Evolutionary conservation across 352 stramenopile species (phyloP).

Genomic region (Phytophthora tubulina): DNA sequence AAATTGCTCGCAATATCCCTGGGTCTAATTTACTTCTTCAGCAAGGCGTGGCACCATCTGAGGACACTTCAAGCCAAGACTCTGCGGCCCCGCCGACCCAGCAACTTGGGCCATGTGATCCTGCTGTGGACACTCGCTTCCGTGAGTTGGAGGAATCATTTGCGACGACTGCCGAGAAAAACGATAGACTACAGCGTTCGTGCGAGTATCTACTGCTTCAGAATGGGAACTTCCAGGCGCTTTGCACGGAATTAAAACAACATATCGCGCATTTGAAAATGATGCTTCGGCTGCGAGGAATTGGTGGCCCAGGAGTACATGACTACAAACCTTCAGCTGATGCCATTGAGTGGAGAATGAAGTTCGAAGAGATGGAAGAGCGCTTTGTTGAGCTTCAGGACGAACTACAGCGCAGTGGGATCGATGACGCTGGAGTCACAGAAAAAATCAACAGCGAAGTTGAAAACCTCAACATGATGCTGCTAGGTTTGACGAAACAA

Average conservation of each 20-base stretch:
- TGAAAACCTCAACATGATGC: constrained; percentile 76
- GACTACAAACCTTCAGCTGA: constrained; percentile 76
- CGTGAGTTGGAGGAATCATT: constrained; percentile 76
- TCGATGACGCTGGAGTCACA: constrained; percentile 11
- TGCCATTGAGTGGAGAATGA: constrained; percentile 86
- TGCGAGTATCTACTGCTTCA: constrained; percentile 66
- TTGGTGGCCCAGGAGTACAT: constrained; percentile 31
- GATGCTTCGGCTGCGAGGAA: constrained; percentile 54
- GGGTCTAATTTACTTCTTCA: constrained; percentile 27
- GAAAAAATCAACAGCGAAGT: constrained; percentile 45
- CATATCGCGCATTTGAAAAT: constrained; percentile 68
- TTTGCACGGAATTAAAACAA: constrained; percentile 69
- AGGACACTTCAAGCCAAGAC: constrained; percentile 28
- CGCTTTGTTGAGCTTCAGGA: constrained; percentile 64
- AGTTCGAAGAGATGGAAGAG: constrained; percentile 85
- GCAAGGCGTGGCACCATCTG: constrained; percentile 15
- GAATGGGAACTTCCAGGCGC: constrained; percentile 59
- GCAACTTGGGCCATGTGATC: constrained; percentile 39
- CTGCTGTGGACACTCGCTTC: constrained; percentile 53
- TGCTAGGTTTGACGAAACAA: constrained; percentile 70
- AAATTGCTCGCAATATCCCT: constrained; percentile 37
- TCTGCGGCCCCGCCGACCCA: constrained; percentile 3
- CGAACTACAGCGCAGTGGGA: constrained; percentile 40
- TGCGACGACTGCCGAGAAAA: constrained; percentile 67
- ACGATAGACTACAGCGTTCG: constrained; percentile 57